phyloP scores from a whole-genome alignment of 768 basidiomycete species.

The Leccinum sublutescens region DNA sequence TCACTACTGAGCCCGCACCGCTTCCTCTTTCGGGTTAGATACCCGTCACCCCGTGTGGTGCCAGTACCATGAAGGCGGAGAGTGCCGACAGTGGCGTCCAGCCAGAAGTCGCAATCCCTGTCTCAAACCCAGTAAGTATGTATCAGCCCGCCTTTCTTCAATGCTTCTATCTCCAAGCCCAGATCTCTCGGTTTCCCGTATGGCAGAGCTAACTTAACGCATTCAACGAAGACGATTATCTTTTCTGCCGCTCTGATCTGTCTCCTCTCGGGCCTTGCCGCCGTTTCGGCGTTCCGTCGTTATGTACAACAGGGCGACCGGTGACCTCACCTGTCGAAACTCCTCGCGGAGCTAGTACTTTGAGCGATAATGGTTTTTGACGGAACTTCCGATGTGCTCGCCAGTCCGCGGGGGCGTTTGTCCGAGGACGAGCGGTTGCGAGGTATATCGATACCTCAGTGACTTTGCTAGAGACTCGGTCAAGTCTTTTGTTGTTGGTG shows the following conservation, averaged over 20 bases:
- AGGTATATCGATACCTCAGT: not conserved
- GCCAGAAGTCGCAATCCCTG: not conserved
- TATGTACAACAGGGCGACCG: not conserved
- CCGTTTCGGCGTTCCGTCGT: not conserved
- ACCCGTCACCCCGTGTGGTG: not conserved
- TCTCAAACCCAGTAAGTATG: not conserved
- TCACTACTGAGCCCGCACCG: not conserved
- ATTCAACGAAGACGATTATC: not conserved
- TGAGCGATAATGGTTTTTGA: constrained; percentile 4
- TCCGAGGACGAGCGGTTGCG: not conserved
- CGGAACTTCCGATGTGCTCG: constrained; percentile 8
- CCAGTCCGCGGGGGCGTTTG: constrained; percentile 3
- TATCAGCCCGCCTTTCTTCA: not conserved
- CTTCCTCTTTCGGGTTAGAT: not conserved
- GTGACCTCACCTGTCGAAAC: not conserved
- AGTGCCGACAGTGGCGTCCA: not conserved
- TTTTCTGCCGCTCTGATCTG: not conserved
- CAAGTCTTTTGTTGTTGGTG: not conserved
- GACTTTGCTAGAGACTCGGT: not conserved
- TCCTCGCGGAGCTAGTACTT: not conserved
- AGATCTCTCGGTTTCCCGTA: not conserved
- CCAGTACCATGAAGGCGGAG: not conserved
- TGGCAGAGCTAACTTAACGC: not conserved
- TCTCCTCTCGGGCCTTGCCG: not conserved
- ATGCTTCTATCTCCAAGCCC: not conserved